Evolutionary conservation across 2,329 filamentous ascomycete species (phyloP).

Genomic region (Penicillium oxalicum): DNA sequence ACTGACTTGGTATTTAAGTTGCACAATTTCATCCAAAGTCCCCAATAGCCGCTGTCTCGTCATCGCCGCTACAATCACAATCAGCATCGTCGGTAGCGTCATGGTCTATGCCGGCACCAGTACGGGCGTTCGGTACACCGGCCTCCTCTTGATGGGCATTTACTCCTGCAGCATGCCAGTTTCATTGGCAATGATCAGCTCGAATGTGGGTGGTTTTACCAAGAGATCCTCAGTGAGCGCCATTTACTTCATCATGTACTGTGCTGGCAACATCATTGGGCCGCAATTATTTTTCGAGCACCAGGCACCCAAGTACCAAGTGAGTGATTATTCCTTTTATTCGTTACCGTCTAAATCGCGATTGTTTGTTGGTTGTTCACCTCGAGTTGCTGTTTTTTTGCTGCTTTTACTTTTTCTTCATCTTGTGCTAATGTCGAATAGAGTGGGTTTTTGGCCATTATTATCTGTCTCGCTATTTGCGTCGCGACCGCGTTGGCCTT

Average conservation of each 20-base stretch:
- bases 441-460: slow-evolving; percentile 17
- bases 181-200: slow-evolving; percentile 38
- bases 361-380: no score
- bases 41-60: slow-evolving; percentile 11
- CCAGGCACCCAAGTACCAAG: slow-evolving; percentile 34
- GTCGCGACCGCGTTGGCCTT: slow-evolving; percentile 7
- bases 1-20: background rate
- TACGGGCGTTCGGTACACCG: slow-evolving; percentile 12
- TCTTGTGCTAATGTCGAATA: background rate
- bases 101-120: slow-evolving; percentile 19
- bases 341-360: no score
- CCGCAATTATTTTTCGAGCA: slow-evolving; percentile 41
- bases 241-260: slow-evolving; percentile 40
- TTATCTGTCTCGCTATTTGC: slow-evolving; percentile 14
- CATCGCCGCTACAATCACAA: slow-evolving; percentile 12
- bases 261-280: slow-evolving; percentile 41
- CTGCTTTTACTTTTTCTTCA: no score
- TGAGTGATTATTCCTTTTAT: background rate
- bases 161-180: slow-evolving; percentile 36
- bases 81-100: slow-evolving; percentile 20
- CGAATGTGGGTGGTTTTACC: slow-evolving; percentile 45
- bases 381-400: no score
- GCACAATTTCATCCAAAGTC: slow-evolving; percentile 9
- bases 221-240: slow-evolving; percentile 46
- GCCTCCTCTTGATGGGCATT: slow-evolving; percentile 27